Conservation (phyloP, 257 asterid genomes). For the Linderniella brevidens region DNA sequence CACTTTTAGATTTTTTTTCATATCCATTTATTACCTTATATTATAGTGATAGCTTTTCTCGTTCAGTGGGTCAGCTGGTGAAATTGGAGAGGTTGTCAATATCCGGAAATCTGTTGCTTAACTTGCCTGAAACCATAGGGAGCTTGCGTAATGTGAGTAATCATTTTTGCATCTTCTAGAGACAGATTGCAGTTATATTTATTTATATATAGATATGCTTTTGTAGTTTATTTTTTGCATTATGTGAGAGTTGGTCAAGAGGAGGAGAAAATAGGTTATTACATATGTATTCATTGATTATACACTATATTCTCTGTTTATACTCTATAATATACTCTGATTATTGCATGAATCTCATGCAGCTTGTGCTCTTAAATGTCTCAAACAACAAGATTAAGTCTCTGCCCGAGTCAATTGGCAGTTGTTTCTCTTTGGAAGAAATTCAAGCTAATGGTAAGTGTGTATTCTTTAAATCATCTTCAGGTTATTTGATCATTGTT, state of each 20-base stretch:
- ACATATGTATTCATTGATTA: too few species aligned
- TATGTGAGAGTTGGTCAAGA: too few species aligned
- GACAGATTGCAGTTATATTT: too few species aligned
- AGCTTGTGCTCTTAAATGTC: constrained; percentile 80
- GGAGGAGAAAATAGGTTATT: too few species aligned
- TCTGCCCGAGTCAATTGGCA: constrained; percentile 92
- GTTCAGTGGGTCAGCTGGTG: constrained; percentile 95
- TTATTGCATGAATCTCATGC: constrained; percentile 13
- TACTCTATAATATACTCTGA: neutral
- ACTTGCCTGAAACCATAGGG: constrained; percentile 91
- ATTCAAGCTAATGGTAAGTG: constrained; percentile 85
- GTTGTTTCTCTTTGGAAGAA: constrained; percentile 92
- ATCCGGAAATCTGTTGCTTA: constrained; percentile 41
- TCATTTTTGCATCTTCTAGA: neutral
- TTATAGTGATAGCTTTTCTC: constrained; percentile 6
- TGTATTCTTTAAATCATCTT: constrained; percentile 3
- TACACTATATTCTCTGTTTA: too few species aligned
- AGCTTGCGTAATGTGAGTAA: constrained; percentile 91
- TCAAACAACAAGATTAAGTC: constrained; percentile 66
- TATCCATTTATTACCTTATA: neutral
- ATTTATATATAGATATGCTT: too few species aligned
- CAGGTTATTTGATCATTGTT: neutral
- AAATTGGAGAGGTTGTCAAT: constrained; percentile 77
- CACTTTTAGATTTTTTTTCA: constrained; percentile 5
- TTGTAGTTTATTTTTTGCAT: too few species aligned